These are phyloP conservation scores for Emydomyces testavorans DNA, from an alignment of 2,329 filamentous ascomycete species.

Conservation along the genomic window DNA sequence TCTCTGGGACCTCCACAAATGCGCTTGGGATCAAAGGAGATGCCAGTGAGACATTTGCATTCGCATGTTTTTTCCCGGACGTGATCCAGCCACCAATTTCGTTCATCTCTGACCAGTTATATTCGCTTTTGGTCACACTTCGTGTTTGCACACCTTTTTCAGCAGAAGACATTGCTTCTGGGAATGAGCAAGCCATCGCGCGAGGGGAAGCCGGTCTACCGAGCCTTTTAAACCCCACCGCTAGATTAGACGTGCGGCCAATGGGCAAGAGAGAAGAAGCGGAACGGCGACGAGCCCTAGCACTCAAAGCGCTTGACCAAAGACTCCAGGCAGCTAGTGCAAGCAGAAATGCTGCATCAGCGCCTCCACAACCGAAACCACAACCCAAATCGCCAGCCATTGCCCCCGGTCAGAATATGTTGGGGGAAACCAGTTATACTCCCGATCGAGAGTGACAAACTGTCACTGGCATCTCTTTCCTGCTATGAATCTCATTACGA, in stretches of 20 bases:
- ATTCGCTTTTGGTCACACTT: conserved; percentile 60
- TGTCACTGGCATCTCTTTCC: not conserved
- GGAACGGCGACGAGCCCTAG: conserved; percentile 75
- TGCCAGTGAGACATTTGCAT: conserved; percentile 90
- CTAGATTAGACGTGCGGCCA: conserved; percentile 34
- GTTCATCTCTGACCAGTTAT: conserved; percentile 61
- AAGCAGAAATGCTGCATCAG: conserved; percentile 33
- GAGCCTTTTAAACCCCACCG: conserved; percentile 44
- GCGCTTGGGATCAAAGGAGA: conserved; percentile 62
- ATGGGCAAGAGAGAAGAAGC: conserved; percentile 75
- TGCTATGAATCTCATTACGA: not conserved
- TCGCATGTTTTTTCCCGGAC: conserved; percentile 89
- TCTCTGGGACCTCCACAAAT: conserved; percentile 44
- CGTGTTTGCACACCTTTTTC: conserved; percentile 78
- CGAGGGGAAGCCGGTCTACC: conserved; percentile 51
- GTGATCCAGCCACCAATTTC: conserved; percentile 67
- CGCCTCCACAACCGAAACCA: conserved; percentile 31
- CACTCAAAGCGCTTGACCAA: conserved; percentile 84
- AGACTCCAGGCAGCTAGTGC: conserved; percentile 72
- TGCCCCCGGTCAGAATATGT: conserved; percentile 45
- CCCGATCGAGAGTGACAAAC: conserved; percentile 43
- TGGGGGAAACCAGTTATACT: conserved; percentile 60
- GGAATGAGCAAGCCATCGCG: conserved; percentile 58
- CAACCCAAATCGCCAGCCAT: conserved; percentile 46
- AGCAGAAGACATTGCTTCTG: conserved; percentile 62